phyloP scores from a whole-genome alignment of 2,329 filamentous ascomycete genomes.

The Aspergillus cejpii region DNA sequence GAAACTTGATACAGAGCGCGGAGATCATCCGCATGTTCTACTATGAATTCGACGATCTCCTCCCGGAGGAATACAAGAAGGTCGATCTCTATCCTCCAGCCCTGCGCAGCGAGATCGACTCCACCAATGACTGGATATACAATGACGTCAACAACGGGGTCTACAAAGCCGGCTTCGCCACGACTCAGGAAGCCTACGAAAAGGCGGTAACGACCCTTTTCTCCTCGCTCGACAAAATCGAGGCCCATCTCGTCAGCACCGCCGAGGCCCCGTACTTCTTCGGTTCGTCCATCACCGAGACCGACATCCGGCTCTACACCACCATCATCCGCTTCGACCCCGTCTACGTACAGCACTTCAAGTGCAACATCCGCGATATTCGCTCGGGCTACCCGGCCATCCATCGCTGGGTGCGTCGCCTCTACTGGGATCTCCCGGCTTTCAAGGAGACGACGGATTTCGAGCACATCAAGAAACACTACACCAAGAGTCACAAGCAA shows the following conservation, averaged over 20 bases:
- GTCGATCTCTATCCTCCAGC: constrained; percentile 62
- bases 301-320: constrained; percentile 68
- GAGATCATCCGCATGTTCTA: constrained; percentile 92
- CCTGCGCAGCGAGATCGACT: constrained; percentile 65
- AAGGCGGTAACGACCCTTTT: constrained; percentile 66
- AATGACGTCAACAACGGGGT: constrained; percentile 50
- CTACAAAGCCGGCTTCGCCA: constrained; percentile 68
- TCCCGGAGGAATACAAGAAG: constrained; percentile 53
- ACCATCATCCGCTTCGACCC: constrained; percentile 67
- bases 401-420: constrained; percentile 70
- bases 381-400: constrained; percentile 73
- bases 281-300: constrained; percentile 69
- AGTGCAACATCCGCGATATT: constrained; percentile 79
- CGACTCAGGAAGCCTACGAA: constrained; percentile 75
- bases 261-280: constrained; percentile 60
- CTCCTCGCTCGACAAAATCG: constrained; percentile 66
- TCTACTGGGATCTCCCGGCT: constrained; percentile 77
- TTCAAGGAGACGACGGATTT: constrained; percentile 83
- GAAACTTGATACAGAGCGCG: constrained; percentile 44
- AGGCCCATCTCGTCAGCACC: constrained; percentile 57
- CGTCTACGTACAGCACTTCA: constrained; percentile 76
- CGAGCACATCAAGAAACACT: constrained; percentile 85
- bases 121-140: constrained; percentile 74
- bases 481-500: constrained; percentile 59
- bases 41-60: constrained; percentile 66